Evolutionary conservation across 129 eudicot species (phyloP), one percentile per base, ranked within the genome.

Genomic region (Pulicaria dysenterica): DNA sequence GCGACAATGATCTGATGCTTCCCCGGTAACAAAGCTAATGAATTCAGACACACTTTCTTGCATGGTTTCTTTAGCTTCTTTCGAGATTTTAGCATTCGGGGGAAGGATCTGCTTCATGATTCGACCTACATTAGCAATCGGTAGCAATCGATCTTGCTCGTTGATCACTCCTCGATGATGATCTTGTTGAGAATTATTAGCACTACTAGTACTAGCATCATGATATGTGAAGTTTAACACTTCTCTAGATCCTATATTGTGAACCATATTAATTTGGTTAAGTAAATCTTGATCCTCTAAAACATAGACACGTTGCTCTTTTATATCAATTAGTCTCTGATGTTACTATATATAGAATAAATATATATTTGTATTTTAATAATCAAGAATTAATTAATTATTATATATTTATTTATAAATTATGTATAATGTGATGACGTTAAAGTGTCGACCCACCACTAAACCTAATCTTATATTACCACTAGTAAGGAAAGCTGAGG

Each of bases 41-140:
- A 89, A 92, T 91, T 92, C 98, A 2, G 98, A 84, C 4, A 81
- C 97, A 63, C 97, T 89, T 76, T 92, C 97, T 64, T 92, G 97
- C 96, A 92, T 92, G 77, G 96, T 92, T 72, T 92, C 97, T 71
- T 89, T 92, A 4, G 91, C 87, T 82, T 87, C 97, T 73, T 92
- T 92, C 0, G 97, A 92, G 79, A 92, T 78, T 59, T 92, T 92
- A 8, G 97, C 97, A 24, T 87, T 82, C 5, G 86, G 79, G 4
- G 97, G 96, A 1, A 92, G 83, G 62, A 83, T 82, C 42, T 88
- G 87, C 84, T 92, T 92, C 97, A 92, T 92, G 79, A 92, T 92
- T 12, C 96, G 74, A 17, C 97, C 97, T 4, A 92, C 97, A 70
- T 89, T 92, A 8, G 97, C 97, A 1, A 92, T 89, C 0, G 97